These are phyloP conservation scores for Silene conica DNA, from an alignment of 148 eudicot genomes.

Conservation along the genomic window DNA sequence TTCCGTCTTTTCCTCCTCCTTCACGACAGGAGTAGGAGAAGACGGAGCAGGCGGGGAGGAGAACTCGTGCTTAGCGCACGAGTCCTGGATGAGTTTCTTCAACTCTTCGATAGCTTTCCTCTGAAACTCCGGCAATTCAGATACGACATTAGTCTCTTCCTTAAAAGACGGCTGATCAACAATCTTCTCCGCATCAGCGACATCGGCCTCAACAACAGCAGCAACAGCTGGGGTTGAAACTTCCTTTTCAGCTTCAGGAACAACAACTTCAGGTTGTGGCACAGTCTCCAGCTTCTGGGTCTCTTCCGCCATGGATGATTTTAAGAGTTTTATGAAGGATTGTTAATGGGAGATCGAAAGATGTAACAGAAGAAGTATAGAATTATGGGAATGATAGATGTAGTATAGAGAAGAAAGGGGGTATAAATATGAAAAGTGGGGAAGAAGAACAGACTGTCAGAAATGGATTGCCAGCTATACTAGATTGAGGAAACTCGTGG, in stretches of 20 bases:
- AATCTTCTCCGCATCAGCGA: not conserved
- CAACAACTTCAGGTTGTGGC: constrained; percentile 11
- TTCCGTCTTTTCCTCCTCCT: constrained; percentile 8
- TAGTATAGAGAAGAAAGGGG: not conserved
- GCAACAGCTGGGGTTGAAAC: too few species aligned
- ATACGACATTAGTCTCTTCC: constrained; percentile 74
- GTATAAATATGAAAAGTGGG: not conserved
- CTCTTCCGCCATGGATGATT: constrained; percentile 46
- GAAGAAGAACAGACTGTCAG: constrained; percentile 48
- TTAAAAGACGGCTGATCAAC: constrained; percentile 42
- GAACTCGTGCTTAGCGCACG: constrained; percentile 68
- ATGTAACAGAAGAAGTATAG: not conserved
- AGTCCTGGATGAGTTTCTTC: constrained; percentile 57
- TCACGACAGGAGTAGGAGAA: not conserved
- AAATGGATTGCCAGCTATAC: constrained; percentile 52
- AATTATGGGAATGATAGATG: not conserved
- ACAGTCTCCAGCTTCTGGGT: constrained; percentile 26
- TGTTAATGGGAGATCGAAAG: not conserved
- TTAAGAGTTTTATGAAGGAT: too few species aligned
- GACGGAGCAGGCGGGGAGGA: constrained; percentile 44
- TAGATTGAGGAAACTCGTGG: constrained; percentile 18
- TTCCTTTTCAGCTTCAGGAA: too few species aligned
- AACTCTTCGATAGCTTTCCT: constrained; percentile 76
- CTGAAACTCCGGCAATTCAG: constrained; percentile 63
- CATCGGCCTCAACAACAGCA: constrained; percentile 22